phyloP scores from a whole-genome alignment of 345 rosid species.

The thale cress (Arabidopsis thaliana) region DNA sequence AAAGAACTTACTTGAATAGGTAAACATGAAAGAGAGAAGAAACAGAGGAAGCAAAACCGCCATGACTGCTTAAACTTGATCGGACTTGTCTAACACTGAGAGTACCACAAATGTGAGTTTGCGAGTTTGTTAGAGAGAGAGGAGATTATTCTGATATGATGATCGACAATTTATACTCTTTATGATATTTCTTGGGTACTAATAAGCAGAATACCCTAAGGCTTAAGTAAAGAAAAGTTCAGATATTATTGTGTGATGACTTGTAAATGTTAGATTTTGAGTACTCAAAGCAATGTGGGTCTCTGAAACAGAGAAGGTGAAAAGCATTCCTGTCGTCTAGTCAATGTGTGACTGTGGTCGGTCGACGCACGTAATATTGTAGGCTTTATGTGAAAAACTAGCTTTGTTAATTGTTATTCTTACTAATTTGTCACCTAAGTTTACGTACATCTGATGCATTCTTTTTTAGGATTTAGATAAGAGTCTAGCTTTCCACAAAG shows the following conservation, averaged over 20 bases:
- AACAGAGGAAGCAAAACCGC: slow-evolving; percentile 53
- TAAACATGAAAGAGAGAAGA: slow-evolving; percentile 59
- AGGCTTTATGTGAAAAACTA: slow-evolving; percentile 24
- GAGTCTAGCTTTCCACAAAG: slow-evolving; percentile 14
- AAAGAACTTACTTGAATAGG: slow-evolving; percentile 68
- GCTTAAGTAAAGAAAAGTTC: slow-evolving; percentile 7
- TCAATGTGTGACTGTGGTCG: slow-evolving; percentile 27
- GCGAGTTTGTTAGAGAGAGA: slow-evolving; percentile 17
- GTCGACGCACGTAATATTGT: slow-evolving; percentile 34
- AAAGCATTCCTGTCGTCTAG: slow-evolving; percentile 36
- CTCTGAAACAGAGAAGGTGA: slow-evolving; percentile 25
- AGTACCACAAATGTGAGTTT: neutral
- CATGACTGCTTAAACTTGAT: slow-evolving; percentile 51
- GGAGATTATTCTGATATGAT: slow-evolving; percentile 24
- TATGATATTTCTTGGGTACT: slow-evolving; percentile 6
- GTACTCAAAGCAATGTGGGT: slow-evolving; percentile 27
- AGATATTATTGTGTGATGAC: slow-evolving; percentile 30
- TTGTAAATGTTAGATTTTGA: slow-evolving; percentile 38
- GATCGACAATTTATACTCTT: slow-evolving; percentile 1
- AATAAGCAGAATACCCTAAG: slow-evolving; percentile 8
- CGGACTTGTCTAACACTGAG: neutral
- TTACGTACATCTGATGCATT: slow-evolving; percentile 29
- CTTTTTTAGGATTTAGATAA: slow-evolving; percentile 4
- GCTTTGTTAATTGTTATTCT: slow-evolving; percentile 14
- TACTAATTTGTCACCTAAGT: slow-evolving; percentile 26